phyloP scores from a whole-genome alignment of 164 flowering plant species.

The Nymphaea colorata region DNA sequence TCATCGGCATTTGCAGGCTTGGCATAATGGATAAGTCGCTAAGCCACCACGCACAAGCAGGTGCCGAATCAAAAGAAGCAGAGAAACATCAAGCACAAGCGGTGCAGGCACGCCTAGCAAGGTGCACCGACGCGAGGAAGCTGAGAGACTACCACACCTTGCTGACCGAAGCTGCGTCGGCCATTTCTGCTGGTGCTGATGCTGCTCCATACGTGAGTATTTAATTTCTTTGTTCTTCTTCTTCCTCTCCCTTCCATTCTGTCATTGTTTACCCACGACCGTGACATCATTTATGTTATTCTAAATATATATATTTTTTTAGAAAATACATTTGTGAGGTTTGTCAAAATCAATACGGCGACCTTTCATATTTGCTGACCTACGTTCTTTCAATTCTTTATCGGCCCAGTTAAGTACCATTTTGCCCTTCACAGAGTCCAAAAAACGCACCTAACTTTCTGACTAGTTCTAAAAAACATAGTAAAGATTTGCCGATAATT shows the following conservation, averaged over 20 bases:
- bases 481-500: too few species aligned
- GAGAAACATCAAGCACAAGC: conserved; percentile 34
- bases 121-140: conserved; percentile 39
- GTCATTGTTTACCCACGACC: not conserved
- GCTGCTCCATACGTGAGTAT: conserved; percentile 55
- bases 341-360: not conserved
- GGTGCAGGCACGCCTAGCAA: conserved; percentile 26
- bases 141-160: conserved; percentile 40
- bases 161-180: conserved; percentile 36
- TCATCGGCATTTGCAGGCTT: conserved; percentile 4
- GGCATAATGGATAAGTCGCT: conserved; percentile 71
- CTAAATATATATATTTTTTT: not conserved
- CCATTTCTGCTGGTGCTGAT: conserved; percentile 60
- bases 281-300: too few species aligned
- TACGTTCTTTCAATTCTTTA: too few species aligned
- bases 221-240: not conserved
- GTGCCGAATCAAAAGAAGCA: conserved; percentile 16
- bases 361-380: too few species aligned
- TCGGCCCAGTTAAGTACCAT: too few species aligned
- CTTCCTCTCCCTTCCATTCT: not conserved
- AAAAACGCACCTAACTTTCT: too few species aligned
- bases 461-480: too few species aligned
- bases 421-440: too few species aligned
- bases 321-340: not conserved
- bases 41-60: conserved; percentile 43